phyloP scores from a whole-genome alignment of 148 eudicot genomes.

The Oxyria digyna region DNA sequence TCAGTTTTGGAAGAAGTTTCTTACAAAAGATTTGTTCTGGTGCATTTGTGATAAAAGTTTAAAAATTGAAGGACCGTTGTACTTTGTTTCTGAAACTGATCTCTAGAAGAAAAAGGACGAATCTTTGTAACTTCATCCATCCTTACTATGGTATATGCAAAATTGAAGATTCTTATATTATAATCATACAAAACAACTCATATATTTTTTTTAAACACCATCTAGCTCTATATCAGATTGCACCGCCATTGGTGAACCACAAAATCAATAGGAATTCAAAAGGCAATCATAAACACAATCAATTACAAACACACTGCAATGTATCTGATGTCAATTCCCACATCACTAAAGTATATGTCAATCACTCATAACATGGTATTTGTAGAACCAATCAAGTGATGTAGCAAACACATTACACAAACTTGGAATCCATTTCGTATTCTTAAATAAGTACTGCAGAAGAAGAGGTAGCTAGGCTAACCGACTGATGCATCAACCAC shows the following conservation, averaged over 20 bases:
- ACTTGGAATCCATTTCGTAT: no score
- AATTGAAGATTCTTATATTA: neutral
- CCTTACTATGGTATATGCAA: neutral
- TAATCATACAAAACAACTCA: no score
- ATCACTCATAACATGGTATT: neutral
- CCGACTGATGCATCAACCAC: constrained; percentile 54
- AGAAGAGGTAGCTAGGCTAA: no score
- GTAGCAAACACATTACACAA: no score
- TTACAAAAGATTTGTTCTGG: no score
- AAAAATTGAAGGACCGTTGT: no score
- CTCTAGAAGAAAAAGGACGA: neutral
- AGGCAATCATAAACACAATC: neutral
- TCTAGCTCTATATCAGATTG: no score
- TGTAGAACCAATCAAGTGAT: neutral
- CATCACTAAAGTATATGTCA: neutral
- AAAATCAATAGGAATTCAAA: neutral
- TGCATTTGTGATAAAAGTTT: no score
- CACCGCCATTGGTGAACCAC: no score
- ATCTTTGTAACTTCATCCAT: neutral
- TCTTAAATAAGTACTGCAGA: no score
- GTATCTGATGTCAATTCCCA: neutral
- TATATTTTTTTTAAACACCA: no score
- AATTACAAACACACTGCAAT: neutral
- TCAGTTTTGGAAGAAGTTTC: neutral
- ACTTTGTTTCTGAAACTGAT: no score